phyloP scores from a whole-genome alignment of 768 basidiomycete species.

The Amanita jacksonii region DNA sequence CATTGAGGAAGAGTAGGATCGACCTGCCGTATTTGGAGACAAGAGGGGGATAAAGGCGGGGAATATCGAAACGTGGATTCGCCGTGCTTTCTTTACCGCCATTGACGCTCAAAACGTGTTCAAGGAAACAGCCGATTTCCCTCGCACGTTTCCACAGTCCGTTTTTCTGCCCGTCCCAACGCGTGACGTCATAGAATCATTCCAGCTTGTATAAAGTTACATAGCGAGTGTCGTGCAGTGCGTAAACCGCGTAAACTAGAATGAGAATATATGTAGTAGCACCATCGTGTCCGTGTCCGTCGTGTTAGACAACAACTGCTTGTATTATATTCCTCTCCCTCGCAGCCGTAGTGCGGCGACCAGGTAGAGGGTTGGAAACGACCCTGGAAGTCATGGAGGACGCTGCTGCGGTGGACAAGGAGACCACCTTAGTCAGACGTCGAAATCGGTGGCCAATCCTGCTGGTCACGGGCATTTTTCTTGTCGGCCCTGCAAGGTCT shows the following conservation, averaged over 20 bases:
- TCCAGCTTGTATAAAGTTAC: background rate
- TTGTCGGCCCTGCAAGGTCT: too few relatives aligned
- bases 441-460: background rate
- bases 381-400: too few relatives aligned
- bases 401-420: background rate
- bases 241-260: too few relatives aligned
- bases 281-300: too few relatives aligned
- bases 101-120: conserved; percentile 5
- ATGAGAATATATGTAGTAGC: too few relatives aligned
- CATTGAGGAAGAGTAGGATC: background rate
- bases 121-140: background rate
- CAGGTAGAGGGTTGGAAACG: too few relatives aligned
- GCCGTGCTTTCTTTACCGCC: background rate
- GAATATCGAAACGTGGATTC: background rate
- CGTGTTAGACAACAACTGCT: background rate
- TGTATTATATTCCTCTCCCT: background rate
- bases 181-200: conserved; percentile 2
- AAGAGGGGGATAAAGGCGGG: background rate
- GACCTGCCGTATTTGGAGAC: background rate
- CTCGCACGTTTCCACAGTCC: too few relatives aligned
- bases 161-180: background rate
- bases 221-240: too few relatives aligned
- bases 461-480: background rate
- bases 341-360: too few relatives aligned
- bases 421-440: background rate